These are phyloP conservation scores for Salix purpurea DNA, from an alignment of 345 rosid genomes.

Conservation along the genomic window DNA sequence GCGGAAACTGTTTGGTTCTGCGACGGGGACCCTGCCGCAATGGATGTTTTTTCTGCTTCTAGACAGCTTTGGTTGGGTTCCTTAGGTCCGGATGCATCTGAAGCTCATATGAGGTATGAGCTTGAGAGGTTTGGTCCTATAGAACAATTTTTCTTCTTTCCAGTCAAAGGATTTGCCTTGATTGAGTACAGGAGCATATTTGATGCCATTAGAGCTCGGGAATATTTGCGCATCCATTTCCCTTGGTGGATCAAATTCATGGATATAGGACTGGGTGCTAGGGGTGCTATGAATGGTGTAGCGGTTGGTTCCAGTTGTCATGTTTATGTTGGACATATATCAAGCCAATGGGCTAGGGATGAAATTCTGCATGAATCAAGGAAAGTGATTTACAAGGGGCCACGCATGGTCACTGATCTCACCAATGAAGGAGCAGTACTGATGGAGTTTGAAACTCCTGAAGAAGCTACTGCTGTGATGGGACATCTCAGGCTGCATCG, in stretches of 20 bases:
- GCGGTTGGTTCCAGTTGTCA: slow-evolving; percentile 73
- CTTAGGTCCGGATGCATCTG: slow-evolving; percentile 69
- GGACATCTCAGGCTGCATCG: slow-evolving; percentile 74
- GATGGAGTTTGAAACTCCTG: slow-evolving; percentile 90
- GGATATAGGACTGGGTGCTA: slow-evolving; percentile 83
- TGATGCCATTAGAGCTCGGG: slow-evolving; percentile 89
- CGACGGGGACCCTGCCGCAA: slow-evolving; percentile 70
- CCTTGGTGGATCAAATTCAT: slow-evolving; percentile 84
- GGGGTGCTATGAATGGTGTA: slow-evolving; percentile 71
- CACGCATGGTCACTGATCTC: slow-evolving; percentile 71
- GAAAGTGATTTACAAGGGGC: slow-evolving; percentile 73
- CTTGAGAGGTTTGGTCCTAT: slow-evolving; percentile 83
- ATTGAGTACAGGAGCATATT: slow-evolving; percentile 82
- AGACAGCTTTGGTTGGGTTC: slow-evolving; percentile 82
- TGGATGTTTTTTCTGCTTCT: slow-evolving; percentile 85
- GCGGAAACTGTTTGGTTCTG: slow-evolving; percentile 59
- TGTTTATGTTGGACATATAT: slow-evolving; percentile 74
- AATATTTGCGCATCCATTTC: slow-evolving; percentile 63
- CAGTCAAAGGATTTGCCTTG: slow-evolving; percentile 69
- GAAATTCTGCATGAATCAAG: slow-evolving; percentile 80
- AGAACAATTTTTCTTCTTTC: slow-evolving; percentile 72
- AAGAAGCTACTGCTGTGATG: slow-evolving; percentile 84
- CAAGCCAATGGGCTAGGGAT: slow-evolving; percentile 84
- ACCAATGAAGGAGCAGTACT: slow-evolving; percentile 72
- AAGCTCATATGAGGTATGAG: slow-evolving; percentile 75